Percentiles rank a stretch among this genome's conserved stretches.
phyloP scores from a whole-genome alignment of 176 grass and related monocot species.

The Calamus simplicifolius region DNA sequence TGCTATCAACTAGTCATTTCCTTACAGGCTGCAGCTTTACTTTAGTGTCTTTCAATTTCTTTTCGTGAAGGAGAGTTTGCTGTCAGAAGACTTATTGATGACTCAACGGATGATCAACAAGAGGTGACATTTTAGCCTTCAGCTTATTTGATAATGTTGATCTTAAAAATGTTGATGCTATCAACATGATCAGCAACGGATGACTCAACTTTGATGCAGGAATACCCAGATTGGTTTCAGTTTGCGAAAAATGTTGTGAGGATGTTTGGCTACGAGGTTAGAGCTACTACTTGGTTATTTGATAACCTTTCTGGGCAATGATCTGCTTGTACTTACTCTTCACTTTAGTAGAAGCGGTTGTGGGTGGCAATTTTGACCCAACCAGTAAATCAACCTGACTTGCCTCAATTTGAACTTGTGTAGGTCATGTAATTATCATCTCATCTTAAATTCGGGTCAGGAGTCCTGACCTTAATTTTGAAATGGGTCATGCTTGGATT shows the following conservation, averaged over 20 bases:
- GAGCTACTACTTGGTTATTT: not conserved
- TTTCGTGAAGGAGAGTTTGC: conserved; percentile 2
- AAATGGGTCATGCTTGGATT: too few species aligned
- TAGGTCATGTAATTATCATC: too few species aligned
- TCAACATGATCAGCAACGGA: too few species aligned
- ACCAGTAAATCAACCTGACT: too few species aligned
- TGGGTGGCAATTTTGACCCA: too few species aligned
- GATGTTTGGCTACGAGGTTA: conserved; percentile 7
- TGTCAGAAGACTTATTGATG: not conserved
- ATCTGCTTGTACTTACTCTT: not conserved
- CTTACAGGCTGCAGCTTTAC: too few species aligned
- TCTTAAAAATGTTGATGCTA: too few species aligned
- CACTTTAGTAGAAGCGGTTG: not conserved
- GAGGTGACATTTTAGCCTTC: not conserved
- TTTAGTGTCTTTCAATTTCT: not conserved
- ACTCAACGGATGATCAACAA: not conserved
- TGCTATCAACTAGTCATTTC: not conserved
- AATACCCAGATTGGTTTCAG: conserved; percentile 6
- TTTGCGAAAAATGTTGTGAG: not conserved
- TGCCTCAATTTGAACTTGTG: too few species aligned
- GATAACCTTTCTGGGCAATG: not conserved
- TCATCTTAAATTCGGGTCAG: too few species aligned
- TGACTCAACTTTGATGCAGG: not conserved
- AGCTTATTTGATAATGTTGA: too few species aligned
- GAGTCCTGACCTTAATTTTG: too few species aligned